Evolutionary conservation across 257 asterid species (phyloP), one percentile per base, ranked within the genome.

Genomic region (Salvia miltiorrhiza): DNA sequence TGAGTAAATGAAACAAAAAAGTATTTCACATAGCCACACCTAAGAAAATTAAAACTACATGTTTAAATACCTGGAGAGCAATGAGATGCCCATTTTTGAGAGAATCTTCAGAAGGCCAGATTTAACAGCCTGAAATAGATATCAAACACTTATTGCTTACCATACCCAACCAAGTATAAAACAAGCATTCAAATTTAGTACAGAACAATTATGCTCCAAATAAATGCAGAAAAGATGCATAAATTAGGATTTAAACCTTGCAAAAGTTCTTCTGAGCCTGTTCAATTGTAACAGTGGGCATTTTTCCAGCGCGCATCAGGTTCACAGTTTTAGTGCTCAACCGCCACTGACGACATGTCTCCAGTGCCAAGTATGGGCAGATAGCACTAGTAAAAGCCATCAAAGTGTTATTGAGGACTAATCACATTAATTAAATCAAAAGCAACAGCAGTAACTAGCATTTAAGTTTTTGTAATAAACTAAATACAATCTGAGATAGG

Each of bases 331-430:
- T 94, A 50, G 69, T 94, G 88, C 99, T 94, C 86, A 94, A 83
- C 70, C 99, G 90, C 99, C 99, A 94, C 41, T 94, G 99, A 19
- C 99, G 88, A 64, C 97, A 91, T 33, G 99, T 90, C 84, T 94
- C 99, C 73, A 94, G 76, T 50, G 97, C 99, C 91, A 94, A 74
- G 90, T 90, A 91, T 35, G 99, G 99, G 86, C 99, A 94, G 53
- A 89, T 79, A 79, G 99, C 97, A 82, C 99, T 94, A 83, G 39
- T 55, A 49, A 41, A 71, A 73, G 17, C 59, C 68, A 77, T 12
- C 9, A 52, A 32, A 33, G 49, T 67, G 65, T 70, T 66, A 43
- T 52, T 23, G 37, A 9, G 53, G 39, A 59, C 8, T 49, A 14
- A 71, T 76, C 20, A 35, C 32, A 26, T 7, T 54, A 43, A 41